A percentile compares a stretch with the other conserved stretches of the same genome.
phyloP scores from a whole-genome alignment of 768 basidiomycete genomes.

The Tricholoma matsutake region DNA sequence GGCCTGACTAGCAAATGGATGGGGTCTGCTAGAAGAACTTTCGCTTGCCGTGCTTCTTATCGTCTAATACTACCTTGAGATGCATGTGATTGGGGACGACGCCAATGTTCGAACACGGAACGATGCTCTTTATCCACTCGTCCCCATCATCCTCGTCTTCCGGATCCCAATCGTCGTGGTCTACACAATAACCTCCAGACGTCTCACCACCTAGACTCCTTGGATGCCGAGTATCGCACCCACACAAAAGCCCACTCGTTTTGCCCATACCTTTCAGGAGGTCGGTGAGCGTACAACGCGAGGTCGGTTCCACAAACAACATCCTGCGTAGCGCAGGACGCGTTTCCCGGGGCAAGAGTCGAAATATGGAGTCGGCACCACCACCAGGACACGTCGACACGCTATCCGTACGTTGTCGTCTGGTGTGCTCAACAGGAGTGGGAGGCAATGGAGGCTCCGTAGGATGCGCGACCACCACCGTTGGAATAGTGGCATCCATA shows the following conservation, averaged over 20 bases:
- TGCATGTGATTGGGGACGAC: slow-evolving; percentile 57
- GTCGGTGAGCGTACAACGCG: slow-evolving; percentile 91
- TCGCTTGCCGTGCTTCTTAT: slow-evolving; percentile 70
- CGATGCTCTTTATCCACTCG: slow-evolving; percentile 79
- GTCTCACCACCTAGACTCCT: slow-evolving; percentile 23
- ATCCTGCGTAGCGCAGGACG: slow-evolving; percentile 88
- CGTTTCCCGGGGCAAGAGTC: slow-evolving; percentile 90
- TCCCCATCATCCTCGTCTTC: slow-evolving; percentile 82
- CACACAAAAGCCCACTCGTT: slow-evolving; percentile 73
- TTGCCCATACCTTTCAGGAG: slow-evolving; percentile 80
- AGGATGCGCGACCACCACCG: slow-evolving; percentile 11
- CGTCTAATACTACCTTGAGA: slow-evolving; percentile 70
- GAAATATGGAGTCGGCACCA: slow-evolving; percentile 93
- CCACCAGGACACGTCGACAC: slow-evolving; percentile 68
- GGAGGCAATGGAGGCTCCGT: slow-evolving; percentile 2
- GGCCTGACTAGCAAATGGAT: neutral
- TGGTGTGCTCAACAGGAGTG: neutral
- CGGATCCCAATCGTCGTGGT: slow-evolving; percentile 61
- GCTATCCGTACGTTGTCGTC: slow-evolving; percentile 41
- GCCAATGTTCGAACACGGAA: slow-evolving; percentile 56
- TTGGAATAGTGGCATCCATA: slow-evolving; percentile 3
- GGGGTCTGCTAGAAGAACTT: slow-evolving; percentile 58
- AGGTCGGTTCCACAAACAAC: slow-evolving; percentile 86
- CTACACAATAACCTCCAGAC: slow-evolving; percentile 48
- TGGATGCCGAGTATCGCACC: slow-evolving; percentile 46